Conservation (phyloP, 768 basidiomycete species). For the Pleurotus citrinopileatus region DNA sequence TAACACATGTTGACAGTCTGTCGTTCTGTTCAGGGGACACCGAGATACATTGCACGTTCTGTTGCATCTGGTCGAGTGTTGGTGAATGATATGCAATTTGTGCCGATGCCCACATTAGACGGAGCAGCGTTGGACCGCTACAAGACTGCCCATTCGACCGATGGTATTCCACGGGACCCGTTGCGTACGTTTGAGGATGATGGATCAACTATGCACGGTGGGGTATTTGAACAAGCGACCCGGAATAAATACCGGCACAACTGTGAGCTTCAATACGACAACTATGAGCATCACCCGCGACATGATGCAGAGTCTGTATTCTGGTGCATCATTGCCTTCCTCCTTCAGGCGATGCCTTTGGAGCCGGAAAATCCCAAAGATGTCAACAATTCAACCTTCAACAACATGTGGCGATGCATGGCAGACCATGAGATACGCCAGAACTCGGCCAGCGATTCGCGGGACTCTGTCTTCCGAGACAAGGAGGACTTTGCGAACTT, state of each 20-base stretch:
- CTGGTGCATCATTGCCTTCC: constrained; percentile 3
- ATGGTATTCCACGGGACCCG: not conserved
- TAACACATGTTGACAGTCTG: too few species aligned
- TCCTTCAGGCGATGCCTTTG: not conserved
- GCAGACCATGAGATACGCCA: constrained; percentile 5
- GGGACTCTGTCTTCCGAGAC: not conserved
- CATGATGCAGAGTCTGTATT: constrained; percentile 11
- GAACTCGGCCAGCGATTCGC: not conserved
- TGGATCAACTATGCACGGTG: not conserved
- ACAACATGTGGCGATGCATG: constrained; percentile 4
- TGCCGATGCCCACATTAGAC: not conserved
- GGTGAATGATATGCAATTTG: not conserved
- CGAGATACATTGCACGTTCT: constrained; percentile 4
- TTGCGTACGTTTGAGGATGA: not conserved
- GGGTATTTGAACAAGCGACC: not conserved
- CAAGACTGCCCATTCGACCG: not conserved
- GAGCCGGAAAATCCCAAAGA: not conserved
- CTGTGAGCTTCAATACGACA: not conserved
- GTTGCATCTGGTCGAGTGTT: constrained; percentile 6
- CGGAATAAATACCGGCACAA: not conserved
- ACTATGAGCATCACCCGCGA: not conserved
- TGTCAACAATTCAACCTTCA: not conserved
- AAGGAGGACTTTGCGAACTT: not conserved
- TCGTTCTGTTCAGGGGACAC: not conserved
- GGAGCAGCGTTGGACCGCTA: not conserved